phyloP scores from a whole-genome alignment of 1,284 basidiomycete genomes.

The Naganishia cerealis region DNA sequence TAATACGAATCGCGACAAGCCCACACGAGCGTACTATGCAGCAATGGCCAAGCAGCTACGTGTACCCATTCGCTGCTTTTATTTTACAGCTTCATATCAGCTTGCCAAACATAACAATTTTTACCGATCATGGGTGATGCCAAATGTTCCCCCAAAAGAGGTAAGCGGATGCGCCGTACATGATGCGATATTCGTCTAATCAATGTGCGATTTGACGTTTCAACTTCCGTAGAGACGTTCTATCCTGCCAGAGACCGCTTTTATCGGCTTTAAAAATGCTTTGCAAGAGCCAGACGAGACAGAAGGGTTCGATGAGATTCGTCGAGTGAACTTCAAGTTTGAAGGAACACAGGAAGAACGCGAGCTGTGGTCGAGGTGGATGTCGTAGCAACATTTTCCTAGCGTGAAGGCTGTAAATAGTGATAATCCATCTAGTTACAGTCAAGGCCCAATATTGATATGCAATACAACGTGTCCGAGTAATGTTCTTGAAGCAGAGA shows the following conservation, averaged over 20 bases:
- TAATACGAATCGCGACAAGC: conserved; percentile 76
- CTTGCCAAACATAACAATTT: conserved; percentile 87
- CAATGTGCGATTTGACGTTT: conserved; percentile 2
- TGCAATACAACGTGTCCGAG: conserved; percentile 26
- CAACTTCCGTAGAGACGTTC: conserved; percentile 52
- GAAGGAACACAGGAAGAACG: conserved; percentile 70
- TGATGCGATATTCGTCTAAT: background rate
- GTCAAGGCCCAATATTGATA: conserved; percentile 7
- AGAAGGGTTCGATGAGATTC: conserved; percentile 77
- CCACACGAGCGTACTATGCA: conserved; percentile 69
- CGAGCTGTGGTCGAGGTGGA: conserved; percentile 73
- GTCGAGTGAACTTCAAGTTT: conserved; percentile 74
- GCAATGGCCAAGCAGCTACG: conserved; percentile 63
- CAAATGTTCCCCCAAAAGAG: conserved; percentile 14
- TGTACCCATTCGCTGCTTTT: conserved; percentile 68
- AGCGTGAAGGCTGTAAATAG: background rate
- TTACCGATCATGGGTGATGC: conserved; percentile 62
- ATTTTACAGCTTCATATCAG: conserved; percentile 69
- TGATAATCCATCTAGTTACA: background rate
- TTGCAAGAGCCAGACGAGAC: conserved; percentile 66
- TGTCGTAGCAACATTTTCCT: conserved; percentile 3
- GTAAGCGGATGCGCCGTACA: background rate
- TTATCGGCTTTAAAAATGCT: conserved; percentile 62
- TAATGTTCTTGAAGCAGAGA: background rate
- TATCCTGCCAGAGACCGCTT: conserved; percentile 66